A percentile compares a stretch with the other conserved stretches of the same genome.
phyloP scores from a whole-genome alignment of 108 stramenopile species.

The Stephanodiscus triporus region DNA sequence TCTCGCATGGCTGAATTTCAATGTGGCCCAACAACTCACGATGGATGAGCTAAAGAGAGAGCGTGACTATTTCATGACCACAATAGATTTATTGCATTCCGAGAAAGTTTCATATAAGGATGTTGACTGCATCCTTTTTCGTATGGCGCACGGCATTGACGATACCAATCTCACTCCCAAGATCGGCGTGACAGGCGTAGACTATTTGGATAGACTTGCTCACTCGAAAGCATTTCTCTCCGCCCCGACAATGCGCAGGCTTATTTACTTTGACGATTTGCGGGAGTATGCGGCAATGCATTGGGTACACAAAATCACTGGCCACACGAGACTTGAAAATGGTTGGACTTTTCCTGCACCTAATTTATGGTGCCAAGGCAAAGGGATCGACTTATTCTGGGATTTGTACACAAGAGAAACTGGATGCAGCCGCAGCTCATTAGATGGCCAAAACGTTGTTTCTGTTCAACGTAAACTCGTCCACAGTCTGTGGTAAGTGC shows the following conservation, averaged over 20 bases:
- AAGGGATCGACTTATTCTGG: slow-evolving; percentile 36
- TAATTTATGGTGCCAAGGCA: slow-evolving; percentile 21
- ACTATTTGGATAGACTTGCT: slow-evolving; percentile 8
- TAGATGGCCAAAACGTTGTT: slow-evolving; percentile 14
- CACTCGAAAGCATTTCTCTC: slow-evolving; percentile 34
- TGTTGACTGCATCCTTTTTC: slow-evolving; percentile 24
- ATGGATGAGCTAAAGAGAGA: slow-evolving; percentile 32
- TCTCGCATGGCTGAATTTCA: slow-evolving; percentile 1
- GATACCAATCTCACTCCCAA: slow-evolving; percentile 34
- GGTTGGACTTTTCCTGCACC: slow-evolving; percentile 34
- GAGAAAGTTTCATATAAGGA: slow-evolving; percentile 31
- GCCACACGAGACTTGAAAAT: slow-evolving; percentile 9
- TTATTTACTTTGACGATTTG: slow-evolving; percentile 43
- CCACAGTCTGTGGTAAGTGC: slow-evolving; percentile 26
- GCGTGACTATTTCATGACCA: slow-evolving; percentile 16
- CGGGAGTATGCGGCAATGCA: slow-evolving; percentile 41
- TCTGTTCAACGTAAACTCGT: slow-evolving; percentile 19
- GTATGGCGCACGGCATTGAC: slow-evolving; percentile 36
- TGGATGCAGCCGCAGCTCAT: slow-evolving; percentile 21
- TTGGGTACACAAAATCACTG: slow-evolving; percentile 36
- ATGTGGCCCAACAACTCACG: slow-evolving; percentile 28
- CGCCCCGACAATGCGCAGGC: slow-evolving; percentile 10
- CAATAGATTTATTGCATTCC: slow-evolving; percentile 10
- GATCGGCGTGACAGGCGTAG: slow-evolving; percentile 15
- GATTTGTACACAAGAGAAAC: slow-evolving; percentile 27